Evolutionary conservation across 2,329 filamentous ascomycete species (phyloP).

Genomic region (Ophiognomonia clavigignenti-juglandacearum): DNA sequence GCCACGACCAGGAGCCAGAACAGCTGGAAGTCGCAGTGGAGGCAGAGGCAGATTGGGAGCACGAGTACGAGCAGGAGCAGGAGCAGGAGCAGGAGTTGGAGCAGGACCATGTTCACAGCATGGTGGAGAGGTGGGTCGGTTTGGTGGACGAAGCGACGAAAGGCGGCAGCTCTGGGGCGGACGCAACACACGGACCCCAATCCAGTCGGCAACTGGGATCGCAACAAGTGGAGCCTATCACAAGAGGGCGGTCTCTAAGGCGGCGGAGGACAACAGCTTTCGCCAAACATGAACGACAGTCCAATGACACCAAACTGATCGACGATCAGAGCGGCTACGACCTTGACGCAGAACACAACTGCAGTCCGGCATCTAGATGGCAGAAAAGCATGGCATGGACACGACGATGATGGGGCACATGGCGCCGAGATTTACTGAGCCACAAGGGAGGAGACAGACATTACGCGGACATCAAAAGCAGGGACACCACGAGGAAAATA

Average conservation of each 20-base stretch:
- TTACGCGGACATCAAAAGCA: too few relatives aligned
- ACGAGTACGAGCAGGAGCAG: conserved; percentile 9
- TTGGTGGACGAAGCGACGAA: conserved; percentile 9
- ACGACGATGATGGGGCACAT: background rate
- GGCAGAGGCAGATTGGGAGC: too few relatives aligned
- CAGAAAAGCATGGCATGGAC: background rate
- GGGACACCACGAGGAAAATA: too few relatives aligned
- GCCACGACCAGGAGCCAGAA: background rate
- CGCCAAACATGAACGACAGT: background rate
- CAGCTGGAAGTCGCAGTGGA: background rate
- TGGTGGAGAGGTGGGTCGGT: conserved; percentile 5
- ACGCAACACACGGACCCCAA: background rate
- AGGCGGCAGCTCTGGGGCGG: background rate
- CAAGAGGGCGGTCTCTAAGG: conserved; percentile 13
- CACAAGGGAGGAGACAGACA: background rate
- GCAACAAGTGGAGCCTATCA: conserved; percentile 7
- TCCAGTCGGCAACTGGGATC: background rate
- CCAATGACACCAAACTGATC: background rate
- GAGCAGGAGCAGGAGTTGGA: conserved; percentile 5
- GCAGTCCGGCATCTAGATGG: background rate
- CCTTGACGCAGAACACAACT: background rate
- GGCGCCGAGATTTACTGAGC: background rate
- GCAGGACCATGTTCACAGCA: too few relatives aligned
- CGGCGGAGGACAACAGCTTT: background rate
- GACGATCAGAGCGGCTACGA: background rate